A percentile compares a stretch with the other conserved stretches of the same genome.
These are phyloP conservation scores for Eucalyptus curtisii DNA, from an alignment of 345 rosid genomes.

Conservation along the genomic window DNA sequence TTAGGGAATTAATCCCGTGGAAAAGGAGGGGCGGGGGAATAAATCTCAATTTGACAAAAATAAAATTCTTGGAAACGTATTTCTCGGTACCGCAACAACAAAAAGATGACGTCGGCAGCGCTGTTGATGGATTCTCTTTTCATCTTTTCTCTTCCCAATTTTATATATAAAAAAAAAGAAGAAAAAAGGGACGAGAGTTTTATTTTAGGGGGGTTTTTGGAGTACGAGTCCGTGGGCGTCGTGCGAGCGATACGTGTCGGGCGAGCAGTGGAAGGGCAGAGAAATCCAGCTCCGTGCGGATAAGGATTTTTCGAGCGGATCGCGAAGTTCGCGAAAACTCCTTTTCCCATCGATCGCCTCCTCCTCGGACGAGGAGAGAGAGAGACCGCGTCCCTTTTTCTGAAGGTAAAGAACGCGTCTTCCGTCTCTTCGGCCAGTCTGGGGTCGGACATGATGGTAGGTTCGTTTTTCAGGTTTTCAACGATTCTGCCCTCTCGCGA, in stretches of 20 bases:
- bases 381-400: neutral
- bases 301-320: neutral
- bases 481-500: neutral
- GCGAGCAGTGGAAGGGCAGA: neutral
- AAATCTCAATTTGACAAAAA: neutral
- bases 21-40: neutral
- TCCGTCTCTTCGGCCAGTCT: neutral
- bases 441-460: neutral
- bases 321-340: neutral
- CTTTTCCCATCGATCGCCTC: neutral
- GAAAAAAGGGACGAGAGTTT: neutral
- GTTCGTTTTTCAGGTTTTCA: neutral
- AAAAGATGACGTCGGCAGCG: accelerated
- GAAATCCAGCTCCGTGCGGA: neutral
- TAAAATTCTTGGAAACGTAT: neutral
- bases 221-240: neutral
- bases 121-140: neutral
- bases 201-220: neutral
- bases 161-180: too few relatives aligned
- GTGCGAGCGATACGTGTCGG: neutral
- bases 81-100: too few relatives aligned
- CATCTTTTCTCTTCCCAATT: neutral
- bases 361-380: neutral
- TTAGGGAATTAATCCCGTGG: too few relatives aligned
- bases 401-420: neutral